These are phyloP conservation scores for Cytospora mali DNA, from an alignment of 2,329 filamentous ascomycete genomes.

Conservation along the genomic window DNA sequence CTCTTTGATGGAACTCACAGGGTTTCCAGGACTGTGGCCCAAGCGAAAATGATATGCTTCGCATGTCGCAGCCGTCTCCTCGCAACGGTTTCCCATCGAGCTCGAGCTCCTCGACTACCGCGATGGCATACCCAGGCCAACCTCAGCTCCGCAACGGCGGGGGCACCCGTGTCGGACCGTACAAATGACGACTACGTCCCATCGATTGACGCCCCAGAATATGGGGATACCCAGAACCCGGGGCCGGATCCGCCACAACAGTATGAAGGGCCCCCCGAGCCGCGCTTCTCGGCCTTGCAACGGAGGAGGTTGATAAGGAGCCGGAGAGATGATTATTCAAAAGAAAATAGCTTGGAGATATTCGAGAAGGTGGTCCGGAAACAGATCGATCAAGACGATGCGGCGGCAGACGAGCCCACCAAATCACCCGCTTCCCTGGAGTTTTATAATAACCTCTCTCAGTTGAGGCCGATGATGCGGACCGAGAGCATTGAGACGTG, in stretches of 20 bases:
- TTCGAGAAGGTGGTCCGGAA: conserved; percentile 23
- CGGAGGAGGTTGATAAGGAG: conserved; percentile 4
- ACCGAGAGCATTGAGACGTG: conserved; percentile 29
- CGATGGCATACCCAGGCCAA: conserved; percentile 18
- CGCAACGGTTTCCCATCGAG: conserved; percentile 20
- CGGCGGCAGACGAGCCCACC: neutral
- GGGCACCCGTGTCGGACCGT: neutral
- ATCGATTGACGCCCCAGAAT: conserved; percentile 16
- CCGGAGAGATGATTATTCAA: neutral
- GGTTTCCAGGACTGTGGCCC: neutral
- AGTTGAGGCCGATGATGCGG: conserved; percentile 35
- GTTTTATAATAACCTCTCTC: conserved; percentile 35
- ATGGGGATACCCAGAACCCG: neutral
- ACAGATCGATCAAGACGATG: conserved; percentile 5
- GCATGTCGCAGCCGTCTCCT: conserved; percentile 21
- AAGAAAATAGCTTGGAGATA: conserved; percentile 17
- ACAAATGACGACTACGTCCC: conserved; percentile 13
- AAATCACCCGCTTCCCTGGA: conserved; percentile 26
- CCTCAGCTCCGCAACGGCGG: conserved; percentile 5
- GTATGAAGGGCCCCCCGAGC: neutral
- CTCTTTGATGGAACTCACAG: conserved; percentile 3
- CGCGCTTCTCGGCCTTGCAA: conserved; percentile 12
- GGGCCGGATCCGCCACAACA: neutral
- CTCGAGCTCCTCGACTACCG: conserved; percentile 27
- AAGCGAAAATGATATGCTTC: conserved; percentile 9